Base-by-base conservation (phyloP, 129 eudicot species). In the Silybum marianum region DNA sequence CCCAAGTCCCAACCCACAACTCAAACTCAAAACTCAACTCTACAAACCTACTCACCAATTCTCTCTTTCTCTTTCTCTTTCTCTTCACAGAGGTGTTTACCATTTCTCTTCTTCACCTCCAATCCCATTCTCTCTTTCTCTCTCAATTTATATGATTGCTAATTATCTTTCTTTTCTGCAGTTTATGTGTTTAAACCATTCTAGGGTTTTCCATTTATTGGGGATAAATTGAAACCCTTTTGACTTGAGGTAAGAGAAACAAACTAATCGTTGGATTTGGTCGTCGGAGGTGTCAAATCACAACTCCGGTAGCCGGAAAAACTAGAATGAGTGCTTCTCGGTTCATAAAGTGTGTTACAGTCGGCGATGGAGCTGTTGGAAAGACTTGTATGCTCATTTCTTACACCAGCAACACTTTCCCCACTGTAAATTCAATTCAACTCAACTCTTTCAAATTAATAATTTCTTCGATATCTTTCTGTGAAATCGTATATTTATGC, bases 381-480 rank as follows among this genome's bases (percentile, higher is more conserved):
- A 93, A 93, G 87, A 93, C 98, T 72, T 93, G 98, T 86, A 83
- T 93, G 96, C 96, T 93, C 79, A 93, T 93, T 79, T 93, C 97
- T 68, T 93, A 93, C 92, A 93, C 97, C 92, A 93, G 96, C 84
- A 93, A 93, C 88, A 90, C 97, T 51, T 93, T 93, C 77, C 98
- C 98, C 71, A 93, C 98, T 78, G 98, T 93, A 74, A 74, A 12
- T 28, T 36, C 22, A n/a, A n/a, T n/a, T n/a, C n/a, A n/a, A n/a
- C n/a, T n/a, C n/a, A n/a, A n/a, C 60, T 23, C 22, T 16, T 51
- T 48, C 40, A 66, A 66, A 16, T 39, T 39, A 11, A 68, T 68
- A n/a, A n/a, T n/a, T 68, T 8, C 8, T 18, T 24, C 18, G 7
- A 2, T 30, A 51, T 54, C n/a, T 69, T 8, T 76, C 44, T 18